These are phyloP conservation scores for Hanseniaspora thailandica DNA, from an alignment of 805 yeast genomes.

Conservation along the genomic window DNA sequence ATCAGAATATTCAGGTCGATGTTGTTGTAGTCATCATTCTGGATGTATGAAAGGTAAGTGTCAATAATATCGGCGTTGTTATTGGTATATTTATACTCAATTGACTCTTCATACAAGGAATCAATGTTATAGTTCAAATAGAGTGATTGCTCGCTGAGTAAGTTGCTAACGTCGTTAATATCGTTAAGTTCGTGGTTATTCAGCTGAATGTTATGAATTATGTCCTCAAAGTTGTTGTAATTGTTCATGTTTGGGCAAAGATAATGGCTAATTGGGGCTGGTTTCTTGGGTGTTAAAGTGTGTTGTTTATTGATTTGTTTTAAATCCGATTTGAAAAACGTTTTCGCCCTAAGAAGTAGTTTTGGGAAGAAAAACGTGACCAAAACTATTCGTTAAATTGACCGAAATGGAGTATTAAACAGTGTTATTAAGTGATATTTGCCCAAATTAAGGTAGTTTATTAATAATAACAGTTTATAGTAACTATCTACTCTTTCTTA, in stretches of 20 bases:
- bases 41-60: background rate
- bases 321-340: too few relatives aligned
- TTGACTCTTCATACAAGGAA: conserved; percentile 5
- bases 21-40: conserved; percentile 1
- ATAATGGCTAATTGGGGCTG: too few relatives aligned
- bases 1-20: conserved; percentile 9
- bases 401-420: too few relatives aligned
- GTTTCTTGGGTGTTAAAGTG: too few relatives aligned
- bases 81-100: background rate
- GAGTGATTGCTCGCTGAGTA: background rate
- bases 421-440: too few relatives aligned
- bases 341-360: too few relatives aligned
- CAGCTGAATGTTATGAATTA: background rate
- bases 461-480: too few relatives aligned
- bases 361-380: too few relatives aligned
- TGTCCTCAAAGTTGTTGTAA: background rate
- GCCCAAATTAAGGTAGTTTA: too few relatives aligned
- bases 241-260: background rate
- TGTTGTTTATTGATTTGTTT: too few relatives aligned
- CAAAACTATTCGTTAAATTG: too few relatives aligned
- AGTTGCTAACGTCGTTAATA: conserved; percentile 5
- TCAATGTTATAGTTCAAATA: conserved; percentile 11
- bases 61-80: background rate
- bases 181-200: background rate
- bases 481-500: too few relatives aligned